Percentiles rank a stretch among this genome's conserved stretches.
phyloP scores from a whole-genome alignment of 208 protist genomes.

The Wallacemonas sp. region DNA sequence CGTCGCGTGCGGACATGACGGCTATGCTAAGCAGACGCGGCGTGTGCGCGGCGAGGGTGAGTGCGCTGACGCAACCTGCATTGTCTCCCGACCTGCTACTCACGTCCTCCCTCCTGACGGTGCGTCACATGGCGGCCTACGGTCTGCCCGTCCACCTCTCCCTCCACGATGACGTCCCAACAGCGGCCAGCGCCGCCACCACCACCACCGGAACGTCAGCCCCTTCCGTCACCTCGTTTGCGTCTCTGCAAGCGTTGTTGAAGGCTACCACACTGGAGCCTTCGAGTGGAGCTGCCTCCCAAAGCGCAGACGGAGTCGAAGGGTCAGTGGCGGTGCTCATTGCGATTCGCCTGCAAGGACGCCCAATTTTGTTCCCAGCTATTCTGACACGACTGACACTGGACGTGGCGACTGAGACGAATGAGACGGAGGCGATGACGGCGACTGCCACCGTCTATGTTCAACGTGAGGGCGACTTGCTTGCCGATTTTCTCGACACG shows the following conservation, averaged over 20 bases:
- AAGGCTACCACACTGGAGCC: constrained; percentile 3
- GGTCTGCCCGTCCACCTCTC: constrained; percentile 54
- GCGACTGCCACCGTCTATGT: constrained; percentile 42
- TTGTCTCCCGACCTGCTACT: constrained; percentile 25
- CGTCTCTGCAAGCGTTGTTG: constrained; percentile 9
- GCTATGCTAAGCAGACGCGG: constrained; percentile 14
- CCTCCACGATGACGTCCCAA: constrained; percentile 14
- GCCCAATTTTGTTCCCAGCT: constrained; percentile 53
- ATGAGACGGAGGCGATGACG: neutral
- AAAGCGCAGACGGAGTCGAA: constrained; percentile 22
- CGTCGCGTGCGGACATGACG: neutral
- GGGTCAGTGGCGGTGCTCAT: constrained; percentile 49
- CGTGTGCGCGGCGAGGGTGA: constrained; percentile 32
- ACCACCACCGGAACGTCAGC: neutral
- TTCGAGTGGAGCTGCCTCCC: neutral
- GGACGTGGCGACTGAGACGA: neutral
- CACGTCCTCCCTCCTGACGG: constrained; percentile 39
- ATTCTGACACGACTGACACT: constrained; percentile 36
- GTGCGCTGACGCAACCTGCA: constrained; percentile 28
- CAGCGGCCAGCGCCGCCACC: neutral
- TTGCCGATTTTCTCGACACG: constrained; percentile 61
- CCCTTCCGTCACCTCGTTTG: constrained; percentile 15
- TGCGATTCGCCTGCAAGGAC: constrained; percentile 47
- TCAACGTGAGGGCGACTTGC: constrained; percentile 69
- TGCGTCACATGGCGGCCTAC: constrained; percentile 66